Evolutionary conservation across 768 basidiomycete species (phyloP).

Genomic region (Psilocybe azurescens): DNA sequence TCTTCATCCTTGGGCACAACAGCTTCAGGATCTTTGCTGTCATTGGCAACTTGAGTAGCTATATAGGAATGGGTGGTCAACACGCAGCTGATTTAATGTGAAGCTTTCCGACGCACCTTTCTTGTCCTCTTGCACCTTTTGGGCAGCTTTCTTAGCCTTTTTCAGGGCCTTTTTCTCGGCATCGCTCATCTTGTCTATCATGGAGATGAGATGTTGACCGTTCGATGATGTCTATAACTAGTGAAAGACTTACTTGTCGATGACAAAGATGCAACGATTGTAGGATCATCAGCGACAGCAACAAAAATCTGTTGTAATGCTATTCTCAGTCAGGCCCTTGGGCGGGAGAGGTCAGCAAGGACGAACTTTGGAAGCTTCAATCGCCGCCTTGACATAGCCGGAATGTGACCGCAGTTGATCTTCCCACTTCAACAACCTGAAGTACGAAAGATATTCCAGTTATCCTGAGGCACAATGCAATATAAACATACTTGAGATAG

Average conservation of each 20-base stretch:
- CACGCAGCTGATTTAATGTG: background rate
- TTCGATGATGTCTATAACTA: background rate
- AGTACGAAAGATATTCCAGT: slow-evolving; percentile 4
- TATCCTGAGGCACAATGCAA: background rate
- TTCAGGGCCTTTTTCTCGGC: slow-evolving; percentile 84
- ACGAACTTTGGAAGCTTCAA: slow-evolving; percentile 71
- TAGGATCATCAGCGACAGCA: slow-evolving; percentile 71
- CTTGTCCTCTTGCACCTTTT: slow-evolving; percentile 73
- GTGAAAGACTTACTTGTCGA: slow-evolving; percentile 39
- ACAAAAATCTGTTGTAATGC: slow-evolving; percentile 67
- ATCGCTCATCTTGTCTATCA: slow-evolving; percentile 51
- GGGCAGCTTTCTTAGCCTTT: slow-evolving; percentile 80
- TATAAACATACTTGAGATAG: slow-evolving; percentile 74
- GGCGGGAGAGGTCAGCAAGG: background rate
- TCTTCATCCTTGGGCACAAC: slow-evolving; percentile 75
- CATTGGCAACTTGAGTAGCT: slow-evolving; percentile 45
- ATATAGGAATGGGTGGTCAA: background rate
- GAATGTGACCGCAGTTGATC: slow-evolving; percentile 80
- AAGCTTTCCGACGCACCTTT: slow-evolving; percentile 55
- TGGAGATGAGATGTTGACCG: background rate
- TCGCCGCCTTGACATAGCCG: slow-evolving; percentile 72
- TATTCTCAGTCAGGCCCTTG: slow-evolving; percentile 15
- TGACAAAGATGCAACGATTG: slow-evolving; percentile 50
- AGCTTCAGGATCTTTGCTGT: slow-evolving; percentile 76
- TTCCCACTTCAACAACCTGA: slow-evolving; percentile 82